A percentile compares a stretch with the other conserved stretches of the same genome.
Evolutionary conservation across 2,329 filamentous ascomycete species (phyloP).

Genomic region (Phialemoniopsis sp.): DNA sequence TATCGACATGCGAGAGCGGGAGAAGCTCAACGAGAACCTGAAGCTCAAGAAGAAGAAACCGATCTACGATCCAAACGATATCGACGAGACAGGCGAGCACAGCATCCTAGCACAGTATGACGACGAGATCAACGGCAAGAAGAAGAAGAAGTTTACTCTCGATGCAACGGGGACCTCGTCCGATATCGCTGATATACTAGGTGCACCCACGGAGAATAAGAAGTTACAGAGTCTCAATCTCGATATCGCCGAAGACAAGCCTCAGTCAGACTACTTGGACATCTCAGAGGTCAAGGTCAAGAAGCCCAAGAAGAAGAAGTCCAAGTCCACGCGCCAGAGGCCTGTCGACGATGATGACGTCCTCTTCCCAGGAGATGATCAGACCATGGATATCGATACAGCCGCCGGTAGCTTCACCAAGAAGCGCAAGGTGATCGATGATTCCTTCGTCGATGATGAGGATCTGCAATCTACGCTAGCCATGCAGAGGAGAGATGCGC

Average conservation of each 20-base stretch:
- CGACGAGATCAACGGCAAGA: constrained; percentile 90
- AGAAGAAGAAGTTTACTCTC: constrained; percentile 81
- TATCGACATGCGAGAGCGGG: constrained; percentile 64
- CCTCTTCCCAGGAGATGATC: constrained; percentile 44
- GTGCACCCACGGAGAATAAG: constrained; percentile 51
- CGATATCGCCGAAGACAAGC: constrained; percentile 62
- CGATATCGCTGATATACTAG: constrained; percentile 55
- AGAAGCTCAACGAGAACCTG: constrained; percentile 70
- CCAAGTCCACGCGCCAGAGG: constrained; percentile 69
- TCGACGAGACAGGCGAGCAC: constrained; percentile 60
- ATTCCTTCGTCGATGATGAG: constrained; percentile 82
- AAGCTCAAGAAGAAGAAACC: constrained; percentile 87
- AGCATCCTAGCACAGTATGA: constrained; percentile 87
- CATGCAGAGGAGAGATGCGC: constrained; percentile 72
- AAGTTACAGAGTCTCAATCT: constrained; percentile 72
- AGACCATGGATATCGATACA: constrained; percentile 73
- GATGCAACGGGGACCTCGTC: constrained; percentile 70
- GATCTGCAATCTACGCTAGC: constrained; percentile 85
- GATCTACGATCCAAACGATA: constrained; percentile 79
- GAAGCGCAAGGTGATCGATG: constrained; percentile 62
- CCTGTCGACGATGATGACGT: constrained; percentile 58
- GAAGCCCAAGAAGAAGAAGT: constrained; percentile 90
- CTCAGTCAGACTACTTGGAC: constrained; percentile 84
- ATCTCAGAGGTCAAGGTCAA: constrained; percentile 85
- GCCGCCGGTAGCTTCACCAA: constrained; percentile 40